A percentile compares a stretch with the other conserved stretches of the same genome.
phyloP scores from a whole-genome alignment of 2,329 filamentous ascomycete species.

The Penicillium sp. region DNA sequence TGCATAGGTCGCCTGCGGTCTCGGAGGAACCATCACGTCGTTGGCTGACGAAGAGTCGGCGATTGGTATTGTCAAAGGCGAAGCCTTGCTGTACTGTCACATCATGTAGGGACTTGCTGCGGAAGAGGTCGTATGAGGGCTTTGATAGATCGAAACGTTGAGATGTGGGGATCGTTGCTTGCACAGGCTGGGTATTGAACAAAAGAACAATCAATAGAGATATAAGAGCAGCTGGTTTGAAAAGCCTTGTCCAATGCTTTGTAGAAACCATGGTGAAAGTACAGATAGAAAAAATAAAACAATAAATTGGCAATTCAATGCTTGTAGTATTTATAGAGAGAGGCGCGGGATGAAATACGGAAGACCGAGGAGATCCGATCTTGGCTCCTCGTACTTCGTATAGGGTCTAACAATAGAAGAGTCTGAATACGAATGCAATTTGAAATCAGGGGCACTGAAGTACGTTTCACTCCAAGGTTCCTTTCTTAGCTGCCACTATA shows the following conservation, averaged over 20 bases:
- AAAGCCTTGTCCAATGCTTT: not conserved
- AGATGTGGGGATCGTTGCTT: conserved; percentile 1
- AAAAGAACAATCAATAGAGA: not conserved
- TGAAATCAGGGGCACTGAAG: not conserved
- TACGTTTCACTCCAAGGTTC: not conserved
- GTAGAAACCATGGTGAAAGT: not conserved
- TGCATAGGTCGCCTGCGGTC: conserved; percentile 18
- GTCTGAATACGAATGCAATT: not conserved
- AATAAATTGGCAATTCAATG: not conserved
- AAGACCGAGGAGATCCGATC: not conserved
- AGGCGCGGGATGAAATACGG: not conserved
- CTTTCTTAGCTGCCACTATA: too few species aligned
- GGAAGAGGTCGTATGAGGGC: conserved; percentile 17
- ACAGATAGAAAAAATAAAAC: not conserved
- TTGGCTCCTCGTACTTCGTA: conserved; percentile 1
- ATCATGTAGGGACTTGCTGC: conserved; percentile 16
- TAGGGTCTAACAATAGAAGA: not conserved
- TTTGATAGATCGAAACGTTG: conserved; percentile 17
- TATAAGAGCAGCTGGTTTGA: not conserved
- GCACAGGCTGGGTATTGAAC: not conserved
- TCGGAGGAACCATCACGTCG: conserved; percentile 14
- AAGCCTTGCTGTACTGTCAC: conserved; percentile 22
- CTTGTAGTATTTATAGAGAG: not conserved
- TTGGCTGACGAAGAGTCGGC: conserved; percentile 21
- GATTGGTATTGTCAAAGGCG: conserved; percentile 25